Evolutionary conservation across 345 rosid species (phyloP).

Genomic region (Euphorbia lathyris): DNA sequence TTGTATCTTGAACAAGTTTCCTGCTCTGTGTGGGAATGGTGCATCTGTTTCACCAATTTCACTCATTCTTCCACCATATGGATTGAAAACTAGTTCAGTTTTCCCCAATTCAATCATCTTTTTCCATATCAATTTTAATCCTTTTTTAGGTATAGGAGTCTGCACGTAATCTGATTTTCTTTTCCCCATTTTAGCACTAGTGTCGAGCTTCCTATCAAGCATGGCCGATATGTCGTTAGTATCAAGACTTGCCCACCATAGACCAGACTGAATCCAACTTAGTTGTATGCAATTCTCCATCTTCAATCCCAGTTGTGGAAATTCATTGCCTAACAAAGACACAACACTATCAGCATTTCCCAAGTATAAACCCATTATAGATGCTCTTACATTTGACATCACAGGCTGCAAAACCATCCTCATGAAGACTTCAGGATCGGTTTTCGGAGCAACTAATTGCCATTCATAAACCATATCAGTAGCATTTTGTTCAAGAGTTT

Average conservation of each 20-base stretch:
- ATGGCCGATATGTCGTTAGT: constrained; percentile 32
- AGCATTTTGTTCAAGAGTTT: constrained; percentile 41
- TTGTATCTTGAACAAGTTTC: constrained; percentile 51
- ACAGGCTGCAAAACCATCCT: constrained; percentile 19
- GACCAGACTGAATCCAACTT: constrained; percentile 49
- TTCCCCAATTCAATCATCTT: constrained; percentile 38
- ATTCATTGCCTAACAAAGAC: constrained; percentile 19
- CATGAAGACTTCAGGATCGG: constrained; percentile 44
- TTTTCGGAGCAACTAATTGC: constrained; percentile 43
- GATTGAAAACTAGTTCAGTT: constrained; percentile 38
- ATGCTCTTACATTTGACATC: constrained; percentile 25
- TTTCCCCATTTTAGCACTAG: constrained; percentile 37
- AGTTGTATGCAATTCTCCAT: constrained; percentile 41
- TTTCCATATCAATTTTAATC: constrained; percentile 42
- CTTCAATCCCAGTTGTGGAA: constrained; percentile 47
- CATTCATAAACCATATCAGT: constrained; percentile 43
- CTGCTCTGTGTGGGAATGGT: constrained; percentile 61
- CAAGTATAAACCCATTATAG: constrained; percentile 31
- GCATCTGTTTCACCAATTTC: constrained; percentile 38
- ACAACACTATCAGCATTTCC: constrained; percentile 35
- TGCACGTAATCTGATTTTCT: constrained; percentile 67
- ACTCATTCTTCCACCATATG: constrained; percentile 61
- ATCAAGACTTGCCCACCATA: constrained; percentile 23
- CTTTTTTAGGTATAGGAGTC: constrained; percentile 29
- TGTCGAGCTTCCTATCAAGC: constrained; percentile 32